Percentiles rank a stretch among this genome's conserved stretches.
These are phyloP conservation scores for Hypoxylon fuscum DNA, from an alignment of 495 filamentous ascomycete genomes.

Conservation along the genomic window DNA sequence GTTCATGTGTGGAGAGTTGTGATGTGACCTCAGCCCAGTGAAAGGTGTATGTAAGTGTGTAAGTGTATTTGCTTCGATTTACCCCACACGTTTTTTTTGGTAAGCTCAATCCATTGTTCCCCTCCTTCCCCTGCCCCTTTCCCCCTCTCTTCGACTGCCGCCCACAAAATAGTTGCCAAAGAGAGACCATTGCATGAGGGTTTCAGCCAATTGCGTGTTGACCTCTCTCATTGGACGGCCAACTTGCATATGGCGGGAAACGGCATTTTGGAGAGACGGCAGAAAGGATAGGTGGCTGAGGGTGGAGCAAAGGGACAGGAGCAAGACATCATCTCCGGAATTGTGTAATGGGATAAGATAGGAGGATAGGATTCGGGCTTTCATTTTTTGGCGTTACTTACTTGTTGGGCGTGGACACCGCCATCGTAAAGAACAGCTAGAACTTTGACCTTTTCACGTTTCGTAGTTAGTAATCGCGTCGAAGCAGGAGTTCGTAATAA, in stretches of 20 bases:
- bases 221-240: conserved; percentile 17
- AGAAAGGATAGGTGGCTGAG: conserved; percentile 8
- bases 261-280: conserved; percentile 32
- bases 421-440: conserved; percentile 66
- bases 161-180: conserved; percentile 30
- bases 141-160: conserved; percentile 32
- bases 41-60: conserved; percentile 1
- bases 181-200: conserved; percentile 31
- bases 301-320: conserved; percentile 14
- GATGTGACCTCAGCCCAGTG: not conserved
- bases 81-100: too few species aligned
- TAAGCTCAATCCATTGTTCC: too few species aligned
- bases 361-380: not conserved
- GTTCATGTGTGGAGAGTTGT: conserved; percentile 26
- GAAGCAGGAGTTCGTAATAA: conserved; percentile 30
- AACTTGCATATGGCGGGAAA: conserved; percentile 28
- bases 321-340: conserved; percentile 2
- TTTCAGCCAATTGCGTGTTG: conserved; percentile 38
- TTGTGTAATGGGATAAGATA: conserved; percentile 1
- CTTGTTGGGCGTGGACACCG: conserved; percentile 59
- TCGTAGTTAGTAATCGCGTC: conserved; percentile 55
- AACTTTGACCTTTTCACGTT: conserved; percentile 66
- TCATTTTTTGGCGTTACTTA: conserved; percentile 41
- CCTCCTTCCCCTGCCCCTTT: too few species aligned
- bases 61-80: conserved; percentile 6